Evolutionary conservation across 2,329 filamentous ascomycete genomes (phyloP), one percentile per base, ranked within the genome.

Genomic region (Rosellinia necatrix): DNA sequence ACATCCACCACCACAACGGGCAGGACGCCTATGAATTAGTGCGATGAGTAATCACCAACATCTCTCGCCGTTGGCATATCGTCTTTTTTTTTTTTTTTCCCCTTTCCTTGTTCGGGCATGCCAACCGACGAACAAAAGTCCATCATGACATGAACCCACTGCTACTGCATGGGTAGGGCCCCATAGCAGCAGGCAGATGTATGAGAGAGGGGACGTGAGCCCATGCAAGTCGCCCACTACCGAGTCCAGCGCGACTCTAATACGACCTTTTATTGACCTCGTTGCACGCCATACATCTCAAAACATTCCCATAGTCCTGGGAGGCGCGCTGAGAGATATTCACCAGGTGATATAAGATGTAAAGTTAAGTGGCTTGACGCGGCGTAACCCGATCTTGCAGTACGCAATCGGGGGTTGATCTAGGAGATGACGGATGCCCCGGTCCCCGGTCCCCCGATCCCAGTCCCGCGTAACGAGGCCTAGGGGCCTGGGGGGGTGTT

Each of bases 311-410:
- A 37, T 48, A 35, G 21, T 19, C 15, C 22, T 6, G 7, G 44
- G 12, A 30, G n/a, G n/a, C n/a, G n/a, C n/a, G n/a, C n/a, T n/a
- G n/a, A n/a, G n/a, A n/a, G n/a, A n/a, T 15, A 29, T 10, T 17
- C 21, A 17, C n/a, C n/a, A 25, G n/a, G n/a, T n/a, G n/a, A n/a
- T n/a, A n/a, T n/a, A n/a, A n/a, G n/a, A n/a, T n/a, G n/a, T n/a
- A n/a, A n/a, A n/a, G n/a, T n/a, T 27, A n/a, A 43, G 56, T 56
- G 51, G 59, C 56, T 61, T 52, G 38, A 63, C 62, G 63, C 63
- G 37, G 64, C 60, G 66, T 68, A 67, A 68, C 65, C 44, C 53
- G 65, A 68, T 68, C 65, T 67, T 64, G 65, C 65, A 68, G 66
- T 25, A 41, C 48, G 29, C 43, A 43, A 59, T 59, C 48, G 43